These are phyloP conservation scores for Teunomyces atbi DNA, from an alignment of 805 yeast genomes.

Conservation along the genomic window DNA sequence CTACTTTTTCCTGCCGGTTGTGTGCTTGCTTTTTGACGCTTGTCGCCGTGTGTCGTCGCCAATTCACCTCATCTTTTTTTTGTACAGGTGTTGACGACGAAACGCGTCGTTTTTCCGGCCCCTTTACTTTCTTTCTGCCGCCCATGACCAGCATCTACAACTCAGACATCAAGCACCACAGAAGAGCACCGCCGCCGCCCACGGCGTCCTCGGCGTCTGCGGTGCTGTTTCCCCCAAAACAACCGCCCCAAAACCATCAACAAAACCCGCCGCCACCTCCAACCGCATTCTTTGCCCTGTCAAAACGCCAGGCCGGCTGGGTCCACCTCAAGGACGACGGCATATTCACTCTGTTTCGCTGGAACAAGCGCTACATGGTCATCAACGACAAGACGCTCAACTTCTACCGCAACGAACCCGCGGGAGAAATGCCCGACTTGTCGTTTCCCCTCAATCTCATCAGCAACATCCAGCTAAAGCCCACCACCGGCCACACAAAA, in stretches of 20 bases:
- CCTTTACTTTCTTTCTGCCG: neutral
- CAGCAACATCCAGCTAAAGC: slow-evolving; percentile 55
- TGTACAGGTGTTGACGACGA: neutral
- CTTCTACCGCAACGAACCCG: slow-evolving; percentile 67
- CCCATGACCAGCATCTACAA: slow-evolving; percentile 40
- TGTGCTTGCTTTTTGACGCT: neutral
- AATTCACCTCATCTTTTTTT: neutral
- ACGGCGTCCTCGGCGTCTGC: neutral
- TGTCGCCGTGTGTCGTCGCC: neutral
- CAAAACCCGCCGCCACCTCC: neutral
- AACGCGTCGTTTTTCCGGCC: neutral
- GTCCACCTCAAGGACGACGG: slow-evolving; percentile 93
- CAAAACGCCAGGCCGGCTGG: slow-evolving; percentile 65
- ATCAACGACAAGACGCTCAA: slow-evolving; percentile 72
- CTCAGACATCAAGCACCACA: slow-evolving; percentile 39
- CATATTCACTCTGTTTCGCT: slow-evolving; percentile 70
- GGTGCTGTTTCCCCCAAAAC: neutral
- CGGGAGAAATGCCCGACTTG: slow-evolving; percentile 31
- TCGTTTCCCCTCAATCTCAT: slow-evolving; percentile 40
- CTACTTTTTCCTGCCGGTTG: neutral
- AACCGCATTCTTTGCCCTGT: neutral
- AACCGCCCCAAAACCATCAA: neutral
- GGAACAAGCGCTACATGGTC: slow-evolving; percentile 87
- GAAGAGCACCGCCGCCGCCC: slow-evolving; percentile 46
- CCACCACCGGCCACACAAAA: slow-evolving; percentile 41